Percentiles rank a stretch among this genome's conserved stretches.
Conservation (phyloP, 805 yeast genomes). For the Saccharomycopsis amapae region DNA sequence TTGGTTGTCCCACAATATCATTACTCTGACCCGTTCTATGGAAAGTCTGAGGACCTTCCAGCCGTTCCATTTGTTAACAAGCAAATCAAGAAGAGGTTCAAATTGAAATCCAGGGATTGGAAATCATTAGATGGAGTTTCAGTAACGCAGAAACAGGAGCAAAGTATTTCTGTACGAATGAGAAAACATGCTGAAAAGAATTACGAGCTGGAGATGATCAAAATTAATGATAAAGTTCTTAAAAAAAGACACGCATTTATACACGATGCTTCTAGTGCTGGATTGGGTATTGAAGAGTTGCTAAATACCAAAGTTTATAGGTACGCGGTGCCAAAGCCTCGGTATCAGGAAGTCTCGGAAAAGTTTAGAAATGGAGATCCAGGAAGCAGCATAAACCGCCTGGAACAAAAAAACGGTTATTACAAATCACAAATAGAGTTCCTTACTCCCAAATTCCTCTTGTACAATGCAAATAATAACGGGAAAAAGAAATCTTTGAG, state of each 20-base stretch:
- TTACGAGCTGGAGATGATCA: background rate
- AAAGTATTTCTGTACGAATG: conserved; percentile 6
- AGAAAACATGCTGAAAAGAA: background rate
- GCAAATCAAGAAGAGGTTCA: conserved; percentile 61
- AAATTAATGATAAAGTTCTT: background rate
- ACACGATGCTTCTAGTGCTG: too few relatives aligned
- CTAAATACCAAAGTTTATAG: conserved; percentile 34
- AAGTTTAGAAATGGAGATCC: background rate
- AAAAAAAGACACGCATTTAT: background rate
- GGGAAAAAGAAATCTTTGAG: conserved; percentile 29
- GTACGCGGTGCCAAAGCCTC: conserved; percentile 44
- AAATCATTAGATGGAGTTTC: conserved; percentile 1
- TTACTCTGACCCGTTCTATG: conserved; percentile 59
- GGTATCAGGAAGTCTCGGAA: conserved; percentile 29
- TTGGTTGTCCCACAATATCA: conserved; percentile 44
- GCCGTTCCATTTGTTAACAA: conserved; percentile 38
- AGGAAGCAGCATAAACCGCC: too few relatives aligned
- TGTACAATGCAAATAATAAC: background rate
- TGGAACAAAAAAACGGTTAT: conserved; percentile 19
- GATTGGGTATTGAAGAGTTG: background rate
- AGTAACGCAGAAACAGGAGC: background rate
- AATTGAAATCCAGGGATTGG: conserved; percentile 35
- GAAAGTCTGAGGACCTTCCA: conserved; percentile 45
- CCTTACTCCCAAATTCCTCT: conserved; percentile 6
- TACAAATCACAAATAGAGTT: conserved; percentile 44